A percentile compares a stretch with the other conserved stretches of the same genome.
phyloP scores from a whole-genome alignment of 768 basidiomycete species.

The Rhodotorula graminis region DNA sequence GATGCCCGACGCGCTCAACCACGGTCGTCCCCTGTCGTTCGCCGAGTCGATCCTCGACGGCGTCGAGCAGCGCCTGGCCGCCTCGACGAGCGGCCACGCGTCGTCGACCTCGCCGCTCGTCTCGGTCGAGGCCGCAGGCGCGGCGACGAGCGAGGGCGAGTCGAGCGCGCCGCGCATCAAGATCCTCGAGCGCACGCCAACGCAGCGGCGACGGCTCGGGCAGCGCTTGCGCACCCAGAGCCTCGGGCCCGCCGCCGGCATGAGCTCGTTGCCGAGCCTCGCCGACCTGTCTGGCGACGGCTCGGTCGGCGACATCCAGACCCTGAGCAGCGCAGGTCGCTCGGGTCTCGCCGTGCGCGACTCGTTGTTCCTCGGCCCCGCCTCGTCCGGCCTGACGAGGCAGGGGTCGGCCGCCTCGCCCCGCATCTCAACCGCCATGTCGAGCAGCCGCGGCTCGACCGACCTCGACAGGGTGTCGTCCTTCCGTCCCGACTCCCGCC shows the following conservation, averaged over 20 bases:
- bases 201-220: not conserved
- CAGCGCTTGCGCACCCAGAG: slow-evolving; percentile 9
- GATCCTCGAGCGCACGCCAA: slow-evolving; percentile 24
- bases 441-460: not conserved
- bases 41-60: slow-evolving; percentile 10
- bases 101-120: not conserved
- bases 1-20: slow-evolving; percentile 17
- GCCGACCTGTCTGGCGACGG: slow-evolving; percentile 4
- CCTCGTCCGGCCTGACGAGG: not conserved
- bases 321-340: not conserved
- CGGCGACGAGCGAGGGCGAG: not conserved
- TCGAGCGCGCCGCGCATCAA: slow-evolving; percentile 16
- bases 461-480: not conserved
- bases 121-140: not conserved
- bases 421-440: not conserved
- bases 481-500: not conserved
- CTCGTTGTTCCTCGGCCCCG: slow-evolving; percentile 14
- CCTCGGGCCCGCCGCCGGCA: not conserved
- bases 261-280: slow-evolving; percentile 8
- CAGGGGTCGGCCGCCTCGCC: not conserved
- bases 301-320: not conserved
- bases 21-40: not conserved
- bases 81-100: not conserved
- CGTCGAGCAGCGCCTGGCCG: slow-evolving; percentile 11
- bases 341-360: slow-evolving; percentile 5